Conservation (phyloP, 352 stramenopile species). For the Phytophthora pini region DNA sequence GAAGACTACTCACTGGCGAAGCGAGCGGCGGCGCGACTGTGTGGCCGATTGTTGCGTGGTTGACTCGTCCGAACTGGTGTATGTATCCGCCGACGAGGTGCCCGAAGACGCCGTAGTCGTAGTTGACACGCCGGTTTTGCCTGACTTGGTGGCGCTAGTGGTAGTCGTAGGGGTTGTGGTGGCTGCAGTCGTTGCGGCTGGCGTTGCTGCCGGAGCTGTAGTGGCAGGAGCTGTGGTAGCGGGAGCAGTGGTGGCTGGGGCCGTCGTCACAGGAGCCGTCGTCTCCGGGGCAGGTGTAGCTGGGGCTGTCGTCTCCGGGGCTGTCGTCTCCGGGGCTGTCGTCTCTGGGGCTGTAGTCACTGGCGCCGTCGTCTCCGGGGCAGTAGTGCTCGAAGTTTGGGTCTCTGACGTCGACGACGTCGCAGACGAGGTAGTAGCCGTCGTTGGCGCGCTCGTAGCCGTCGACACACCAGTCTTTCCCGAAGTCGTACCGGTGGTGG, state of each 20-base stretch:
- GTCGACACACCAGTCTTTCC: constrained; percentile 10
- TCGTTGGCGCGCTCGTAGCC: constrained; percentile 5
- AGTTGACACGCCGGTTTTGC: constrained; percentile 12
- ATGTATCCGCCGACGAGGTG: constrained; percentile 28
- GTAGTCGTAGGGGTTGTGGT: constrained; percentile 7
- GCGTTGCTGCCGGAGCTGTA: constrained; percentile 8
- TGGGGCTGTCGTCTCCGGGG: neutral
- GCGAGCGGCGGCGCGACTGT: constrained; percentile 23
- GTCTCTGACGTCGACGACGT: constrained; percentile 6
- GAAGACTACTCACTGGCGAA: constrained; percentile 25
- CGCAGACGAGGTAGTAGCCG: neutral
- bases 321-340: neutral
- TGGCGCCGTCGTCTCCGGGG: constrained; percentile 7
- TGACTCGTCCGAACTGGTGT: constrained; percentile 20
- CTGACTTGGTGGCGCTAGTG: constrained; percentile 14
- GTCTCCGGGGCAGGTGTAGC: constrained; percentile 4
- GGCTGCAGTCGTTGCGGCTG: too few species aligned
- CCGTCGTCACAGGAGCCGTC: constrained; percentile 1
- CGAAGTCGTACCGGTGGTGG: constrained; percentile 11
- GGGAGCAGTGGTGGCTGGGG: constrained; percentile 1
- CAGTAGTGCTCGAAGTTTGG: constrained; percentile 1
- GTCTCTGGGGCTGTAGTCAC: neutral
- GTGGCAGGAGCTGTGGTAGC: constrained; percentile 3
- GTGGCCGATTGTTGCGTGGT: constrained; percentile 32
- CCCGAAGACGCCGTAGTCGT: constrained; percentile 5